A percentile compares a stretch with the other conserved stretches of the same genome.
These are phyloP conservation scores for Pythium angustatum DNA, from an alignment of 352 stramenopile genomes.

Conservation along the genomic window DNA sequence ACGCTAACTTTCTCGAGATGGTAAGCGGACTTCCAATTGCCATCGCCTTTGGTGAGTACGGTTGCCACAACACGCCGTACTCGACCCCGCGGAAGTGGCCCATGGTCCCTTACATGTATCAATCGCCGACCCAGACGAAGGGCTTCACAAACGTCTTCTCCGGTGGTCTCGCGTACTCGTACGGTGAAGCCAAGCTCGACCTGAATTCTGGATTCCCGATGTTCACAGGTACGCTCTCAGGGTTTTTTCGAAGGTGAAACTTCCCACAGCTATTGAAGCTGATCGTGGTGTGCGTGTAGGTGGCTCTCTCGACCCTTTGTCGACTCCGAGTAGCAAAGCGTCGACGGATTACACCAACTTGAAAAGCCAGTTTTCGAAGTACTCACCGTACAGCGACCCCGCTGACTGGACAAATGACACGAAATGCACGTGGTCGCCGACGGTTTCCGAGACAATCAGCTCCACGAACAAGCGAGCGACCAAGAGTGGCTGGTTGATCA, in stretches of 20 bases:
- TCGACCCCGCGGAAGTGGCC: slow-evolving; percentile 54
- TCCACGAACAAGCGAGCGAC: slow-evolving; percentile 55
- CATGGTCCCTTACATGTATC: slow-evolving; percentile 81
- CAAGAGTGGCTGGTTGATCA: slow-evolving; percentile 62
- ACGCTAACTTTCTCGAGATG: slow-evolving; percentile 71
- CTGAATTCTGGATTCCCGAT: slow-evolving; percentile 72
- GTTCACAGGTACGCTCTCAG: slow-evolving; percentile 78
- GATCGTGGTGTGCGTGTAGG: slow-evolving; percentile 28
- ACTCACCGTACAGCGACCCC: slow-evolving; percentile 47
- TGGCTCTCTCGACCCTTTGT: slow-evolving; percentile 57
- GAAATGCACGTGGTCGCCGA: slow-evolving; percentile 67
- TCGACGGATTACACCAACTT: slow-evolving; percentile 72
- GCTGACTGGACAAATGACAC: slow-evolving; percentile 55
- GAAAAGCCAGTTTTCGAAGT: slow-evolving; percentile 67
- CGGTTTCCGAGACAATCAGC: slow-evolving; percentile 52
- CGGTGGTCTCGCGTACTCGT: slow-evolving; percentile 81
- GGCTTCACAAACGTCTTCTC: slow-evolving; percentile 80
- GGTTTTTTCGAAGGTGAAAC: no score
- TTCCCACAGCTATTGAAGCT: no score
- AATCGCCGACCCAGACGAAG: slow-evolving; percentile 61
- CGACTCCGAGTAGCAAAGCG: slow-evolving; percentile 58
- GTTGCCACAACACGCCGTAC: slow-evolving; percentile 62
- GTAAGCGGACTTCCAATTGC: slow-evolving; percentile 78
- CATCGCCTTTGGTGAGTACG: slow-evolving; percentile 79
- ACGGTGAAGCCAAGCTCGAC: slow-evolving; percentile 77